Evolutionary conservation across 1,284 basidiomycete genomes (phyloP), one percentile per base, ranked within the genome.

Genomic region (Puccinia polysora): DNA sequence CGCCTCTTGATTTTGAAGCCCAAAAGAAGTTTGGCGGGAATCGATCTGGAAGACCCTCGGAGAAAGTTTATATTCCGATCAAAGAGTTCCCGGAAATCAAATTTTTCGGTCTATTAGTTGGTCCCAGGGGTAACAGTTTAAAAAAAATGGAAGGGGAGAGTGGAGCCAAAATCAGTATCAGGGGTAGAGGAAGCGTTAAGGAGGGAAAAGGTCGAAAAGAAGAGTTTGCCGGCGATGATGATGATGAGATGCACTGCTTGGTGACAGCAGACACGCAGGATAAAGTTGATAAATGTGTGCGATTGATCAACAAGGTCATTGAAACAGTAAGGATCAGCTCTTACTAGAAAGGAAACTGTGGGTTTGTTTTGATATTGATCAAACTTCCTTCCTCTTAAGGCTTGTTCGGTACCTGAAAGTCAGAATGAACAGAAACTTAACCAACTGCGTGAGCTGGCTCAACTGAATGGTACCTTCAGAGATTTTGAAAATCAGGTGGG

Each of bases 21-120:
- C 79, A 80, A 59, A 91, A 94, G 80, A 89, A 91, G 78, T 70
- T 70, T 53, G 67, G 67, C 14, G 67, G 67, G 18, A 91, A 93
- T 79, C 88, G 90, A 59, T 90, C 89, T 45, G 89, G 90, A 73
- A 86, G 91, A 62, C 92, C 93, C 15, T 89, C 89, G 58, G 96
- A 99, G 74, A 98, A 98, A 82, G 95, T 99, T 73, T 99, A 97
- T 80, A 94, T 99, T 75, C 96, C 96, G 32, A 92, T 97, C 78
- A 97, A 98, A 80, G 96, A 98, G 82, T 99, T 98, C 78, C 96
- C 96, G 4, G 95, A 98, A 82, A 98, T 99, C 84, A 99, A 99
- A 81, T 99, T 98, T 82, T 98, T 99, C 78, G 96, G 96, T 77
- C 84, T 99, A 74, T 86, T 99, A 73, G 95, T 99, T 75, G 96